phyloP scores from a whole-genome alignment of 306 rosid genomes.

The Quercus berberidifolia region DNA sequence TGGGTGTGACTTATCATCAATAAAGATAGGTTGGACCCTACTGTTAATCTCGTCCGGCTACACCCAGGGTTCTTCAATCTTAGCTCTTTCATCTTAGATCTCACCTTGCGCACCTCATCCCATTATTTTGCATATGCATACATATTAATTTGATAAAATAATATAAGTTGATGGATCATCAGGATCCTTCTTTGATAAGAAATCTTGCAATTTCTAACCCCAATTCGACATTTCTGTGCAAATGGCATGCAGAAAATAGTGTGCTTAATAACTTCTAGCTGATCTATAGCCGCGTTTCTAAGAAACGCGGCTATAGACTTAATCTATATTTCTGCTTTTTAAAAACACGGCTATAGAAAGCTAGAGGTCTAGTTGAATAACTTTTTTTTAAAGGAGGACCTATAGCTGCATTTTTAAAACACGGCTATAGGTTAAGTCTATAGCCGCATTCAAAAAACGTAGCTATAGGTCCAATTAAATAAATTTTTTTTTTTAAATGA shows the following conservation, averaged over 20 bases:
- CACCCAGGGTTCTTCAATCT: constrained; percentile 78
- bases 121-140: constrained; percentile 42
- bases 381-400: too few species aligned
- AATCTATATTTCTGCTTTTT: too few species aligned
- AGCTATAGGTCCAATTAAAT: too few species aligned
- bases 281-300: too few species aligned
- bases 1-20: constrained; percentile 54
- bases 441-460: too few species aligned
- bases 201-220: constrained; percentile 53
- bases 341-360: too few species aligned
- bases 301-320: too few species aligned
- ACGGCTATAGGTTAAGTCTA: too few species aligned
- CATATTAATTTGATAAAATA: constrained; percentile 14
- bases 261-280: constrained; percentile 47
- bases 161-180: constrained; percentile 43
- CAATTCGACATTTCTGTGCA: constrained; percentile 50
- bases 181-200: constrained; percentile 53
- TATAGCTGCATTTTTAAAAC: too few species aligned
- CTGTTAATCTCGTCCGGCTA: constrained; percentile 79
- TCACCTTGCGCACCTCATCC: constrained; percentile 60
- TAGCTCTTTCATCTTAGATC: constrained; percentile 64
- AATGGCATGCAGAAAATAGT: constrained; percentile 56
- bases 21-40: constrained; percentile 58
- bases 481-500: too few species aligned
- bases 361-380: too few species aligned